These are phyloP conservation scores for Gossypium stocksii DNA, from an alignment of 345 rosid genomes.

Conservation along the genomic window DNA sequence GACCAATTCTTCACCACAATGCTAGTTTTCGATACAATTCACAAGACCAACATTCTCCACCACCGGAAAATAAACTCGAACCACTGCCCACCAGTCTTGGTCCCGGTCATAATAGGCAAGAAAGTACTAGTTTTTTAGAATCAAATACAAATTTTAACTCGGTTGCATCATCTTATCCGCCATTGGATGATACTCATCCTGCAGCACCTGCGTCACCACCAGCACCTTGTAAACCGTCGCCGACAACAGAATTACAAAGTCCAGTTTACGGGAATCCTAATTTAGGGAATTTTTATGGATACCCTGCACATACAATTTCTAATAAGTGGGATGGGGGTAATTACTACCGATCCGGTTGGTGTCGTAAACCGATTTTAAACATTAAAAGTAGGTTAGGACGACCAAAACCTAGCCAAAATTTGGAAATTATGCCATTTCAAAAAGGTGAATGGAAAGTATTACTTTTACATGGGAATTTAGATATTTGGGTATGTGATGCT, in stretches of 20 bases:
- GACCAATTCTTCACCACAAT: slow-evolving; percentile 35
- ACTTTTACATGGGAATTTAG: slow-evolving; percentile 80
- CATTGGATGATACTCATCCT: slow-evolving; percentile 46
- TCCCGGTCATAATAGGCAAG: slow-evolving; percentile 43
- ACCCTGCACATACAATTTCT: slow-evolving; percentile 55
- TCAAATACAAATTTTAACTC: slow-evolving; percentile 22
- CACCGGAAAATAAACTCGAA: slow-evolving; percentile 19
- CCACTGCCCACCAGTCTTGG: slow-evolving; percentile 2
- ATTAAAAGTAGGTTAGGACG: background rate
- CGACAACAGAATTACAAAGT: slow-evolving; percentile 20
- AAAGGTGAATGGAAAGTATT: slow-evolving; percentile 72
- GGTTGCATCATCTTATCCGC: slow-evolving; percentile 46
- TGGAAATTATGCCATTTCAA: slow-evolving; percentile 54
- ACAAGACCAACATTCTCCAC: background rate
- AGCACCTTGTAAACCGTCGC: slow-evolving; percentile 32
- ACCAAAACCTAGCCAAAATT: background rate
- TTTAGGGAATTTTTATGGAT: slow-evolving; percentile 46
- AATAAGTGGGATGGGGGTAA: slow-evolving; percentile 39
- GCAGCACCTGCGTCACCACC: slow-evolving; percentile 43
- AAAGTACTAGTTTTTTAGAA: slow-evolving; percentile 32
- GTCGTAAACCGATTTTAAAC: background rate
- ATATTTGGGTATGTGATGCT: slow-evolving; percentile 67
- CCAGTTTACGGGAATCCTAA: slow-evolving; percentile 34
- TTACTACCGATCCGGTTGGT: slow-evolving; percentile 35
- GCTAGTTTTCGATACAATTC: slow-evolving; percentile 43